Evolutionary conservation across 164 flowering plant species (phyloP), one percentile per base, ranked within the genome.

Genomic region (Kalanchoe fedtschenkoi): DNA sequence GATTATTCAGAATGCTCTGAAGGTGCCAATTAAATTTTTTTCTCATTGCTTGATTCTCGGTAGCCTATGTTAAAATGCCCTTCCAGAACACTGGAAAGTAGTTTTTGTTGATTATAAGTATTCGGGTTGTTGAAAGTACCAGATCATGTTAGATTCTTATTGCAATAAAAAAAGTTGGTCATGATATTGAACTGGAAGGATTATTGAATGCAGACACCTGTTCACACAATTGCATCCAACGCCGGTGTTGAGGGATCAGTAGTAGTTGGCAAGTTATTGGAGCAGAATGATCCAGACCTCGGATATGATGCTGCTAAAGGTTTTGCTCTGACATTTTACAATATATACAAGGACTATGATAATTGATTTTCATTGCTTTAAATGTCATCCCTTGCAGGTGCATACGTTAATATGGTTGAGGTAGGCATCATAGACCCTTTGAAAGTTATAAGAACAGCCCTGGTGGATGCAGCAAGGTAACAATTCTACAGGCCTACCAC

Each of bases 221-320:
- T 87, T 61, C 67, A 81, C 58, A 86, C 95, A 21, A 95, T 95
- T 65, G 96, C 97, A 28, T 54, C 88, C 9, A 93, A 93, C 71
- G 99, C 99, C 51, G 99, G 99, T 60, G 99, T 91, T 4, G 99
- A 95, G 69, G 99, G 99, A 37, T 91, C 97, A 64, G 96, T 95
- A 47, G 84, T 95, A 42, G 97, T 95, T 60, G 99, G 99, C 51
- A 95, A 95, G 76, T 82, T 95, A 37, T 68, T 91, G 78, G 99
- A 95, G 74, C 92, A 87, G 58, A 90, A 82, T 22, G 70, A 91
- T 71, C 80, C 79, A 30, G 96, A 95, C 47, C 85, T 89, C 65
- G 99, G 99, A 24, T 95, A 95, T 63, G 99, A 95, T 81, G 99
- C 99, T 30, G 96, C 99, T 39, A 95, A 91, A 82, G 97, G 99